Evolutionary conservation across 2,329 filamentous ascomycete species (phyloP).

Genomic region (Emmonsiellopsis sp.): DNA sequence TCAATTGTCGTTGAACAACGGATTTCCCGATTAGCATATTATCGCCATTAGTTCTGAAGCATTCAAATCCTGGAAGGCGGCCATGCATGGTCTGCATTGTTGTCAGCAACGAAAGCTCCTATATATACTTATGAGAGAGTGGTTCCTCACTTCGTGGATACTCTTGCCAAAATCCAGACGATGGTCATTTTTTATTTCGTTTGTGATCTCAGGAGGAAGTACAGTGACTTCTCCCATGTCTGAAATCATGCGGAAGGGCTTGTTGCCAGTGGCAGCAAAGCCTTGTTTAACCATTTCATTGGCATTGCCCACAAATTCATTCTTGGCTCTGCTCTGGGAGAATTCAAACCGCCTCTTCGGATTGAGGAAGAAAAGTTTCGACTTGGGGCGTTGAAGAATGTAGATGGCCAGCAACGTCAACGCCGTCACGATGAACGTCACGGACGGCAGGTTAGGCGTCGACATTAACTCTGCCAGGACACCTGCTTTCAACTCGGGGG

Average conservation of each 20-base stretch:
- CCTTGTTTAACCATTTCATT: neutral
- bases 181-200: neutral
- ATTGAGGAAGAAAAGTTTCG: neutral
- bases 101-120: neutral
- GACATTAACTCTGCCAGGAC: neutral
- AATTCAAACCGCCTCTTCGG: constrained; percentile 1
- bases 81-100: neutral
- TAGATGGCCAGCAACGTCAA: neutral
- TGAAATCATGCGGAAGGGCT: neutral
- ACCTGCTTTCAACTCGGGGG: neutral
- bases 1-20: constrained; percentile 22
- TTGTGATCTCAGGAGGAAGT: neutral
- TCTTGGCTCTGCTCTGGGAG: neutral
- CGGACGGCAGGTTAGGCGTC: neutral
- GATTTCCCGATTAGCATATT: constrained; percentile 13
- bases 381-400: neutral
- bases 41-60: constrained; percentile 14
- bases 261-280: constrained; percentile 1
- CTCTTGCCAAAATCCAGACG: neutral
- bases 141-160: neutral
- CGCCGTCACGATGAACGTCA: neutral
- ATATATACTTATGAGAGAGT: neutral
- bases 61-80: constrained; percentile 13
- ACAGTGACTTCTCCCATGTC: neutral
- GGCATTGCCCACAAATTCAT: constrained; percentile 2